A percentile compares a stretch with the other conserved stretches of the same genome.
phyloP scores from a whole-genome alignment of 352 stramenopile genomes.

The Thalassiosira gravida region DNA sequence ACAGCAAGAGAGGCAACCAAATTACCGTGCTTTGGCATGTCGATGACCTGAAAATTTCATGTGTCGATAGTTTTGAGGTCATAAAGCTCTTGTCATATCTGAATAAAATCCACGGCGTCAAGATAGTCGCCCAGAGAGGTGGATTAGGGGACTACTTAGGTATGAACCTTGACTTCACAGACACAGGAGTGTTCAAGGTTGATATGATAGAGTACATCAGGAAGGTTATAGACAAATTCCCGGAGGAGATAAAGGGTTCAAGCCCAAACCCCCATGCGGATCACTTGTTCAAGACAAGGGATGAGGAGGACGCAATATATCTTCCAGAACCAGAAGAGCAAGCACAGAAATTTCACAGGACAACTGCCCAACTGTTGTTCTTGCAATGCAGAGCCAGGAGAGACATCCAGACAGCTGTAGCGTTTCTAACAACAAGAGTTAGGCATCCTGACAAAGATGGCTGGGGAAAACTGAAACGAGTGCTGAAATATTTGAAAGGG shows the following conservation, averaged over 20 bases:
- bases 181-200: background rate
- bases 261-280: conserved; percentile 12
- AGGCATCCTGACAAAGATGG: conserved; percentile 29
- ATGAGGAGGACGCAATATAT: conserved; percentile 2
- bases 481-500: conserved; percentile 19
- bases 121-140: background rate
- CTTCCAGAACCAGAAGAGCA: background rate
- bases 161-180: background rate
- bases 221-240: conserved; percentile 23
- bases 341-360: background rate
- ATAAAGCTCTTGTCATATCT: background rate
- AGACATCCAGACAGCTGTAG: conserved; percentile 35
- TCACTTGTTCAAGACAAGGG: conserved; percentile 43
- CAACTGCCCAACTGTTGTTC: conserved; percentile 33
- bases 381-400: conserved; percentile 29
- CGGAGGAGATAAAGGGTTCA: conserved; percentile 21
- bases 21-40: conserved; percentile 55
- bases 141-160: background rate
- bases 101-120: background rate
- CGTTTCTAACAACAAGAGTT: conserved; percentile 52
- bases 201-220: conserved; percentile 44
- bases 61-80: background rate
- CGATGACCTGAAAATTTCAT: conserved; percentile 51
- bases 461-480: background rate
- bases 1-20: conserved; percentile 34